Conservation (phyloP, 495 filamentous ascomycete genomes). For the Penicillium ochrochloron region DNA sequence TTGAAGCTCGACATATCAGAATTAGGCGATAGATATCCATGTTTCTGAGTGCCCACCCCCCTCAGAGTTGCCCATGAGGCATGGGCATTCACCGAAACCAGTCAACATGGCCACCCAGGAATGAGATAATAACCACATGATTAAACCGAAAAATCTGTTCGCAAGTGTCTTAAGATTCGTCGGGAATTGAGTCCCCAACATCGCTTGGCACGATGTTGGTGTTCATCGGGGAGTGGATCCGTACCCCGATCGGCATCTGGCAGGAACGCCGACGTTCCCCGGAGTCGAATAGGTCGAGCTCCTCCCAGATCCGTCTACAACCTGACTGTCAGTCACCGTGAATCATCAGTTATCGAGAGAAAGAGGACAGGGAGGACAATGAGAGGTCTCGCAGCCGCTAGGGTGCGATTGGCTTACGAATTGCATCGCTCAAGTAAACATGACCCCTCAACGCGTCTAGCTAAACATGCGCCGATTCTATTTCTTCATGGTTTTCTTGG, state of each 20-base stretch:
- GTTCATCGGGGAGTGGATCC: background rate
- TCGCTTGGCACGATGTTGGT: background rate
- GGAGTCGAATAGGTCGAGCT: background rate
- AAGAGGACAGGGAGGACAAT: background rate
- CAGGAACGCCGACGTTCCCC: background rate
- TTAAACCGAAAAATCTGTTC: no score
- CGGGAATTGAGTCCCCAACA: background rate
- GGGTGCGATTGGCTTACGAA: conserved; percentile 21
- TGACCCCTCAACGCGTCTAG: background rate
- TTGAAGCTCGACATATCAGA: no score
- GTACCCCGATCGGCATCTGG: background rate
- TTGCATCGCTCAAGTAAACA: conserved; percentile 4
- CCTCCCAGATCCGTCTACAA: background rate
- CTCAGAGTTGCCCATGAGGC: no score
- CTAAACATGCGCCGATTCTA: conserved; percentile 13
- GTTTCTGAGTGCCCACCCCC: no score
- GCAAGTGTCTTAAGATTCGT: no score
- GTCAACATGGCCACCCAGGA: no score
- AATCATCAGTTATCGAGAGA: background rate
- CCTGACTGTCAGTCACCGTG: background rate
- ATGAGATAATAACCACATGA: no score
- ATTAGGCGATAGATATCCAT: no score
- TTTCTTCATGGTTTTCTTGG: conserved; percentile 30
- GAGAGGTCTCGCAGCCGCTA: background rate
- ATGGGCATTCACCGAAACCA: no score